Base-by-base conservation (phyloP, 2,329 filamentous ascomycete genomes). In the Fusarium sp. region DNA sequence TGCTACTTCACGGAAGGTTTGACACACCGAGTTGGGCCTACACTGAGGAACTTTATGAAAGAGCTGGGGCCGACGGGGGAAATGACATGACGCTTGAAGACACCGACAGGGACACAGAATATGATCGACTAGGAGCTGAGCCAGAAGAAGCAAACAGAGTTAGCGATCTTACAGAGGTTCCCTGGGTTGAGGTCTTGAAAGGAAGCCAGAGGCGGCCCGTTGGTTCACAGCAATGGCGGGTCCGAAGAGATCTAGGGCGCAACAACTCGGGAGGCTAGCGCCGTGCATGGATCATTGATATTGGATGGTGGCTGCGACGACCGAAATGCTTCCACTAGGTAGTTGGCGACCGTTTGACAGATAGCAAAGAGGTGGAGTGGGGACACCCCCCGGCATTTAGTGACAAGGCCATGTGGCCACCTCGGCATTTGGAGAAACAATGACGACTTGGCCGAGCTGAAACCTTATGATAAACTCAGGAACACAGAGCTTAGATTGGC, bases 11-110 rank as follows among this genome's bases (percentile, higher is more conserved):
- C 55, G 91, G 91, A 4, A 89, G 86, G 69, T 87, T 92, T 57
- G 91, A 93, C 72, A 80, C 86, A 3, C 89, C 91, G 0, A 88
- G 83, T 4, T 93, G 90, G 90, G 88, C 89, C 2, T 92, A 91
- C 65, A 86, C 87, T 0, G 90, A 92, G 74, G 86, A 90, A 36
- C 69, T 89, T 16, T 84, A 88, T 67, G 71, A 77, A 33, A 76
- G 75, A 67, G 76, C 78, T 15, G 74, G 62, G 2, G 59, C 67
- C 36, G 74, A 77, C 8, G 79, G 81, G 9, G 73, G 69, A 11
- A 72, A 65, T 11, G 73, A 72, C 41, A 68, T 63, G 26, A 71
- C 74, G 33, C 56, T 77, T 31, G 78, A 81, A 34, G 66, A 76
- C 2, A 76, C 74, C 26, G 77, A 78, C 6, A 80, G 79, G 18